Evolutionary conservation across 495 filamentous ascomycete genomes (phyloP).

Genomic region (Penicillium lividum): DNA sequence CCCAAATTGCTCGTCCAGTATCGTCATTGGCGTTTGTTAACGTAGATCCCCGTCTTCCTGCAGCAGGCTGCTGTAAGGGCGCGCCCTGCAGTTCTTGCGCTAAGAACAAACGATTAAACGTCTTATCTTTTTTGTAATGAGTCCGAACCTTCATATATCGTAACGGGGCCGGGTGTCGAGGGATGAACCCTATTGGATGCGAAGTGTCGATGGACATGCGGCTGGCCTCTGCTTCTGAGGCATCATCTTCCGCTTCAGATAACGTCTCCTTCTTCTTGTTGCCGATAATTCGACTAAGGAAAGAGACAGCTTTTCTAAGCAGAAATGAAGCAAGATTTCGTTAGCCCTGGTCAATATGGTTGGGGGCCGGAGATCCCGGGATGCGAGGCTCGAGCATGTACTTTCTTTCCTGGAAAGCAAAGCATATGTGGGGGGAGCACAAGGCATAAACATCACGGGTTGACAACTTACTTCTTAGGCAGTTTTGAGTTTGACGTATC

Average conservation of each 20-base stretch:
- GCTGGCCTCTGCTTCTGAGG: slow-evolving; percentile 67
- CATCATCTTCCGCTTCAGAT: slow-evolving; percentile 62
- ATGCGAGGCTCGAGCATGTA: not conserved
- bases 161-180: slow-evolving; percentile 84
- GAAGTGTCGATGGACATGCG: slow-evolving; percentile 78
- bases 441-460: not conserved
- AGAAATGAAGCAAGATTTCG: not conserved
- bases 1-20: slow-evolving; percentile 72
- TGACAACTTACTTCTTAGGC: slow-evolving; percentile 61
- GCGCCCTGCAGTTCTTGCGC: slow-evolving; percentile 73
- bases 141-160: slow-evolving; percentile 85
- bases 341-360: not conserved
- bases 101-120: slow-evolving; percentile 85
- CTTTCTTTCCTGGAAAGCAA: not conserved
- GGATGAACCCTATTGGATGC: slow-evolving; percentile 82
- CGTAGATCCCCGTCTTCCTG: slow-evolving; percentile 29
- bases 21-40: slow-evolving; percentile 34
- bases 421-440: not conserved
- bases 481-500: slow-evolving; percentile 48
- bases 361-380: not conserved
- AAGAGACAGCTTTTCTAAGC: slow-evolving; percentile 79
- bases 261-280: slow-evolving; percentile 65
- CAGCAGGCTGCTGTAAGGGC: slow-evolving; percentile 16
- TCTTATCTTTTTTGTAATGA: slow-evolving; percentile 77
- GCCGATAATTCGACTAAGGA: slow-evolving; percentile 87